Evolutionary conservation across 148 eudicot species (phyloP).

Genomic region (Vaccinium darrowii): DNA sequence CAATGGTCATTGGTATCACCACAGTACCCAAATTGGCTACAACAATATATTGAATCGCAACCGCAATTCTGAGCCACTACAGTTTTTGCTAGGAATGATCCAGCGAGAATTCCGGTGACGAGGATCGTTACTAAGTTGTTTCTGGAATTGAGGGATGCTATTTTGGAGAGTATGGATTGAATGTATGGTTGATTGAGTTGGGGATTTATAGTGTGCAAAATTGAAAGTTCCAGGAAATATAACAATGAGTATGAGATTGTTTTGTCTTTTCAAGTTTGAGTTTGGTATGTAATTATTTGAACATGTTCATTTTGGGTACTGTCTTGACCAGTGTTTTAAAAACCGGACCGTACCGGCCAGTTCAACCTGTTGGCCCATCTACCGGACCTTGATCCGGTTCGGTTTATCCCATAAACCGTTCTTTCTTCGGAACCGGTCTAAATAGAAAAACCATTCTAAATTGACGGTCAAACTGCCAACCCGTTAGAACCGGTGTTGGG

Average conservation of each 20-base stretch:
- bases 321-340: too few relatives aligned
- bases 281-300: background rate
- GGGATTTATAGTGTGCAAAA: too few relatives aligned
- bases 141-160: slow-evolving; percentile 1
- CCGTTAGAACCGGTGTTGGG: too few relatives aligned
- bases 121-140: background rate
- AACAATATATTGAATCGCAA: slow-evolving; percentile 23
- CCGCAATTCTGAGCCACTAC: slow-evolving; percentile 40
- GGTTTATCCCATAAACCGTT: too few relatives aligned
- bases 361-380: too few relatives aligned
- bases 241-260: too few relatives aligned
- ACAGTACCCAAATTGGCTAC: slow-evolving; percentile 22
- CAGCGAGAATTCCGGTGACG: slow-evolving; percentile 16
- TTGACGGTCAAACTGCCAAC: too few relatives aligned
- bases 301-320: background rate
- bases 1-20: slow-evolving; percentile 28
- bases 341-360: too few relatives aligned
- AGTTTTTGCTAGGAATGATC: slow-evolving; percentile 7
- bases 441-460: too few relatives aligned
- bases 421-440: too few relatives aligned
- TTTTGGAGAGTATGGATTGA: background rate
- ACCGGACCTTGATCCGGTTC: too few relatives aligned
- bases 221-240: too few relatives aligned
- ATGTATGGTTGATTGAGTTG: background rate
- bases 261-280: background rate